Evolutionary conservation across 2,329 filamentous ascomycete species (phyloP).

Genomic region (Talaromyces rugulosus): DNA sequence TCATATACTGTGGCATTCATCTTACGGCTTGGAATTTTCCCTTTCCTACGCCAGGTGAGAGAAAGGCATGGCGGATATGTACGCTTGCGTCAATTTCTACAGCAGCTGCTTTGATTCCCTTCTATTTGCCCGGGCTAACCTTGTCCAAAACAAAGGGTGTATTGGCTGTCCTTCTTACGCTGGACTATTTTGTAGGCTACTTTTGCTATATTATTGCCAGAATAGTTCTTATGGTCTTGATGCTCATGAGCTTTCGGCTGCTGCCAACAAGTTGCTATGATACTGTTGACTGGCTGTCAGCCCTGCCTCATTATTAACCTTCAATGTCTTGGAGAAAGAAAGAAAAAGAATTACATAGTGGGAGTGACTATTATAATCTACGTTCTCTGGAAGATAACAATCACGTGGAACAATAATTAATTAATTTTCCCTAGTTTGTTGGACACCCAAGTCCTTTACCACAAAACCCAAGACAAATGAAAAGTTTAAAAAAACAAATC

Average conservation of each 20-base stretch:
- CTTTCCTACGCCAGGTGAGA: not conserved
- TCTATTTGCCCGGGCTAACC: not conserved
- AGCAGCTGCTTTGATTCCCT: not conserved
- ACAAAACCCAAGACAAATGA: constrained; percentile 12
- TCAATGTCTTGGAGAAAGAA: too few relatives aligned
- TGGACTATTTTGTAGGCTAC: too few relatives aligned
- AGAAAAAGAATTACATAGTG: too few relatives aligned
- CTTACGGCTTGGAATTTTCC: not conserved
- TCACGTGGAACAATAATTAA: not conserved
- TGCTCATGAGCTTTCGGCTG: constrained; percentile 10
- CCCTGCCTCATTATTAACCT: constrained; percentile 7
- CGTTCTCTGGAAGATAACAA: not conserved
- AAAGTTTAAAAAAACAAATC: constrained; percentile 20
- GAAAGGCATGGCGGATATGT: not conserved
- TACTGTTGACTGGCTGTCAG: constrained; percentile 11
- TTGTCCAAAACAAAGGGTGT: too few relatives aligned
- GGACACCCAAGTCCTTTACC: constrained; percentile 7
- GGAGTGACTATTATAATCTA: not conserved
- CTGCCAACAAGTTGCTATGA: constrained; percentile 10
- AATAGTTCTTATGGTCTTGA: constrained; percentile 9
- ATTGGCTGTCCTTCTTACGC: not conserved
- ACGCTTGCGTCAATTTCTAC: not conserved
- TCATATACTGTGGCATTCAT: not conserved
- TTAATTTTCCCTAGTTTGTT: not conserved
- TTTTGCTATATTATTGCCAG: not conserved